Base-by-base conservation (phyloP, 2,329 filamentous ascomycete species). In the Monilinia vaccinii-corymbosi region DNA sequence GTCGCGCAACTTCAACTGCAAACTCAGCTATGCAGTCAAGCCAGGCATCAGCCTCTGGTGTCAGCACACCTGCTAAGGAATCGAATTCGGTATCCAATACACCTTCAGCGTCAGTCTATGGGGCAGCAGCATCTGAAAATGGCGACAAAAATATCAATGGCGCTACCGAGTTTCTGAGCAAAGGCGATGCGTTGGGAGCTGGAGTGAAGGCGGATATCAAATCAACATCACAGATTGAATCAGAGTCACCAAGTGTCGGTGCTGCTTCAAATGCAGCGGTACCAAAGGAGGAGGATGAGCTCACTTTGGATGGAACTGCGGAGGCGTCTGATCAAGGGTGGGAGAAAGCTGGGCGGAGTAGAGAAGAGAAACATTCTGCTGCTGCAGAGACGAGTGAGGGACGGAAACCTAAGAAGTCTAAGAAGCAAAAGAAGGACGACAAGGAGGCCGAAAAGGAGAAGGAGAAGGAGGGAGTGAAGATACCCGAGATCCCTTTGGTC, bases 291-390 rank as follows among this genome's bases (percentile, higher is more conserved):
- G 65, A 68, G 56, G 83, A n/a, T n/a, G n/a, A 86, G 70, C 79
- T 74, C 48, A 82, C 80, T 52, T 83, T 82, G 64, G 80, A 81
- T 59, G 79, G 82, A 42, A 88, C 86, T 71, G 78, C 81, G 28
- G 81, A 81, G 36, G 83, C 84, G 16, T 18, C 57, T 32, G 85
- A 89, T 62, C 81, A 82, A 56, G 82, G 82, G 23, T 88, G 89
- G 75, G 86, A 89, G 61, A 81, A 81, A 63, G 84, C 86, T 64
- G 81, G 80, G 21, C 84, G 85, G 70, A 81, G 34, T 63, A 81
- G 80, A 62, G 77, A 80, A 50, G 91, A 89, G 73, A 87, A 87
- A 72, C 73, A 77, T 62, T 32, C 38, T 10, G 78, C 78, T 62
- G 71, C 38, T 10, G 78, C 78, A 62, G 71, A 75, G 34, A 52